Conservation (phyloP, 208 protist species). For the Trypanosoma lewisi region DNA sequence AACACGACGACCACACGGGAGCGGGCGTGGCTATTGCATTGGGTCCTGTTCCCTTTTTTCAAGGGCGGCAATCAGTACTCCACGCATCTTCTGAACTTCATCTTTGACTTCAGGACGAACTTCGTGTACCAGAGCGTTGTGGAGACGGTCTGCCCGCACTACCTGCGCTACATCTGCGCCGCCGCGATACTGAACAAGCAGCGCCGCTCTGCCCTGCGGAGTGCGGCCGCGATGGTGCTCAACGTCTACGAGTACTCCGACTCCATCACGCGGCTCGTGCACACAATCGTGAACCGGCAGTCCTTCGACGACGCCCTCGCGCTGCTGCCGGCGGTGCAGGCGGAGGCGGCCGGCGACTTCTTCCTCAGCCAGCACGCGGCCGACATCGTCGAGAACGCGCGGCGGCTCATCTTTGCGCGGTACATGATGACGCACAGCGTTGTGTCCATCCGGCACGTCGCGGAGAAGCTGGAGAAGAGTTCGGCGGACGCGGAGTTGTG, state of each 20-base stretch:
- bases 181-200: slow-evolving; percentile 81
- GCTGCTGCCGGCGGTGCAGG: slow-evolving; percentile 65
- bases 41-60: slow-evolving; percentile 92
- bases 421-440: slow-evolving; percentile 86
- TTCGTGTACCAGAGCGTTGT: slow-evolving; percentile 77
- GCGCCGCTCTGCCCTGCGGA: slow-evolving; percentile 65
- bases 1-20: slow-evolving; percentile 65
- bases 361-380: slow-evolving; percentile 79
- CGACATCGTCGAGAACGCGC: slow-evolving; percentile 68
- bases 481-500: slow-evolving; percentile 84
- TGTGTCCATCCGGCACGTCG: slow-evolving; percentile 85
- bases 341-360: slow-evolving; percentile 71
- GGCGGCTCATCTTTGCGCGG: slow-evolving; percentile 82
- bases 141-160: slow-evolving; percentile 88
- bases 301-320: slow-evolving; percentile 80
- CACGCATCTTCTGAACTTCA: slow-evolving; percentile 72
- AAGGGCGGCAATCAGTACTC: slow-evolving; percentile 82
- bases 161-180: slow-evolving; percentile 89
- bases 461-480: slow-evolving; percentile 67
- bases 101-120: slow-evolving; percentile 76
- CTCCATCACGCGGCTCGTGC: slow-evolving; percentile 76
- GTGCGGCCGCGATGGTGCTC: slow-evolving; percentile 56
- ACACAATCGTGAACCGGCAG: slow-evolving; percentile 56
- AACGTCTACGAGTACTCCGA: slow-evolving; percentile 88
- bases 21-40: slow-evolving; percentile 89